These are phyloP conservation scores for Avena sativa DNA, from an alignment of 176 grass and related monocot species.

Conservation along the genomic window DNA sequence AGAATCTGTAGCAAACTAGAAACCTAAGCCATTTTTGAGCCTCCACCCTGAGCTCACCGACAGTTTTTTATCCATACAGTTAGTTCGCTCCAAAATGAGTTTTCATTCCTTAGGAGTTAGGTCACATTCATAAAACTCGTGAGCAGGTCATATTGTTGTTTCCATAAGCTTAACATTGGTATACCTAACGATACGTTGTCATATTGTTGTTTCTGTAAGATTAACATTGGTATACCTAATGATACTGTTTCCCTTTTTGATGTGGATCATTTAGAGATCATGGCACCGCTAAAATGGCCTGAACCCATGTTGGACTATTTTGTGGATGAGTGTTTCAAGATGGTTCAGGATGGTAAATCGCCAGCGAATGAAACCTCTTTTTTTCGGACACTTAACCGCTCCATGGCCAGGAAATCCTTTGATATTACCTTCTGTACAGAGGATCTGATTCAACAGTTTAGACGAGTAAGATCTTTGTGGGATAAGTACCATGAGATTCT, in stretches of 20 bases:
- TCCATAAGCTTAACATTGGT: constrained; percentile 2
- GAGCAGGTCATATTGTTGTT: constrained; percentile 6
- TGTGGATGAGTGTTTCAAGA: neutral
- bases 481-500: neutral
- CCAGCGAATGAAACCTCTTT: neutral
- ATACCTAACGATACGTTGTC: neutral
- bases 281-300: neutral
- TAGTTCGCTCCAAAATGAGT: constrained; percentile 6
- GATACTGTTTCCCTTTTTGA: constrained; percentile 8
- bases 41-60: neutral
- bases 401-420: neutral
- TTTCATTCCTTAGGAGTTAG: constrained; percentile 7
- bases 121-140: constrained; percentile 11
- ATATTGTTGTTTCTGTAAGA: constrained; percentile 2
- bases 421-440: neutral
- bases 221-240: constrained; percentile 4
- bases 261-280: constrained; percentile 7
- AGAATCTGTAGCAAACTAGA: neutral
- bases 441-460: neutral
- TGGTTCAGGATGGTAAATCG: neutral
- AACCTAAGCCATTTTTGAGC: constrained; percentile 2
- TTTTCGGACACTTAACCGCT: neutral
- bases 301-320: neutral
- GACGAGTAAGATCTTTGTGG: neutral
- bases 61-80: neutral